Percentiles rank a stretch among this genome's conserved stretches.
Evolutionary conservation across 2,329 filamentous ascomycete genomes (phyloP).

Genomic region (Didymella glomerata): DNA sequence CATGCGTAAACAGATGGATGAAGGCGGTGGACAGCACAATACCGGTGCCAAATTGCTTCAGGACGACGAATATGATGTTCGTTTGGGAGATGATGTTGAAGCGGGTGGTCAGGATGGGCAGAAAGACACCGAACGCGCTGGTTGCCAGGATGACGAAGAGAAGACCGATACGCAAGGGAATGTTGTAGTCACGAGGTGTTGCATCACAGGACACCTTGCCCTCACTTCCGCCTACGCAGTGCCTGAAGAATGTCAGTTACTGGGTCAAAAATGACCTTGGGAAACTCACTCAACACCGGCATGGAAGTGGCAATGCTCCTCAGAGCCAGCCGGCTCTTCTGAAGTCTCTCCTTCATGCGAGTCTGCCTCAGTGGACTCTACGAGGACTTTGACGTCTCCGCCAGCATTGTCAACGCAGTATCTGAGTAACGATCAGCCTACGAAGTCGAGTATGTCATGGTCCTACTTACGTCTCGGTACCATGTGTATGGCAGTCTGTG

Average conservation of each 20-base stretch:
- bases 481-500: constrained; percentile 72
- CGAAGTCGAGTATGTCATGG: neutral
- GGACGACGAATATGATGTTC: constrained; percentile 64
- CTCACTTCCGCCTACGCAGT: constrained; percentile 65
- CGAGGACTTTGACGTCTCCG: constrained; percentile 66
- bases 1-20: constrained; percentile 76
- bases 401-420: constrained; percentile 69
- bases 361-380: constrained; percentile 45
- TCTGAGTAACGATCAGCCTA: constrained; percentile 49
- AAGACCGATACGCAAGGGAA: constrained; percentile 73
- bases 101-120: constrained; percentile 69
- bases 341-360: constrained; percentile 26
- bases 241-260: constrained; percentile 52
- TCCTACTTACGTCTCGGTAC: constrained; percentile 61
- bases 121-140: constrained; percentile 73
- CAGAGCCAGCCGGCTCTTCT: constrained; percentile 31
- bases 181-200: constrained; percentile 68
- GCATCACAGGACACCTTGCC: constrained; percentile 56
- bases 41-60: constrained; percentile 78
- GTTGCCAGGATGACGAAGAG: constrained; percentile 76
- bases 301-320: constrained; percentile 71
- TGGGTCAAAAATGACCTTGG: too few relatives aligned
- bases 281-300: constrained; percentile 73
- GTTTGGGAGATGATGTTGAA: constrained; percentile 62
- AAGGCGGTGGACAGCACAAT: constrained; percentile 77